Evolutionary conservation across 345 rosid genomes (phyloP).

Genomic region (Litchi chinensis): DNA sequence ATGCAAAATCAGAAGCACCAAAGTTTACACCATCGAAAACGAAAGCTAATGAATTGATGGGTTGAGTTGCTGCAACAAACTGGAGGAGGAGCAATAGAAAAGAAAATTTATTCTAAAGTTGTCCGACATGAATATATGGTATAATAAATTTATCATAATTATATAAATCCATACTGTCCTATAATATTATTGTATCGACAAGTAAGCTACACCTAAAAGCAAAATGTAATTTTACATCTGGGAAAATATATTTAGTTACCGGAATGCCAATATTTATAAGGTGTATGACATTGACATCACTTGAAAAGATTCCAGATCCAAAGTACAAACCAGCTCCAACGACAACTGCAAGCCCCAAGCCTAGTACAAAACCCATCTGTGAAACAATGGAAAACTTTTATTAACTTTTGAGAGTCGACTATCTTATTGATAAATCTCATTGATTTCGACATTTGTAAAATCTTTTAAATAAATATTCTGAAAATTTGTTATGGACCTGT

Average conservation of each 20-base stretch:
- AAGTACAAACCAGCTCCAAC: constrained; percentile 76
- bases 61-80: constrained; percentile 98
- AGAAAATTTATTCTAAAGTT: background rate
- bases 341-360: constrained; percentile 66
- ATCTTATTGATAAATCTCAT: too few species aligned
- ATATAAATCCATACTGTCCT: too few species aligned
- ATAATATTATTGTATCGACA: too few species aligned
- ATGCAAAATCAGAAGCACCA: constrained; percentile 95
- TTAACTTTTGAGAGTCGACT: too few species aligned
- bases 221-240: too few species aligned
- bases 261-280: constrained; percentile 79
- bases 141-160: too few species aligned
- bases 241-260: constrained; percentile 33
- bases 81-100: constrained; percentile 22
- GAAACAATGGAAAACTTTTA: background rate
- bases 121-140: too few species aligned
- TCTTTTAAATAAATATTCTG: too few species aligned
- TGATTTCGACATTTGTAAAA: too few species aligned
- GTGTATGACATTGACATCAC: constrained; percentile 63
- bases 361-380: constrained; percentile 85
- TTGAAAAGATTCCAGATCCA: constrained; percentile 74
- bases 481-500: constrained; percentile 45
- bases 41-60: constrained; percentile 86
- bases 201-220: too few species aligned
- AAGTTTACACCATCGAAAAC: constrained; percentile 91